Percentiles rank a stretch among this genome's conserved stretches.
Evolutionary conservation across 2,329 filamentous ascomycete genomes (phyloP).

Genomic region (Passalora sequoiae): DNA sequence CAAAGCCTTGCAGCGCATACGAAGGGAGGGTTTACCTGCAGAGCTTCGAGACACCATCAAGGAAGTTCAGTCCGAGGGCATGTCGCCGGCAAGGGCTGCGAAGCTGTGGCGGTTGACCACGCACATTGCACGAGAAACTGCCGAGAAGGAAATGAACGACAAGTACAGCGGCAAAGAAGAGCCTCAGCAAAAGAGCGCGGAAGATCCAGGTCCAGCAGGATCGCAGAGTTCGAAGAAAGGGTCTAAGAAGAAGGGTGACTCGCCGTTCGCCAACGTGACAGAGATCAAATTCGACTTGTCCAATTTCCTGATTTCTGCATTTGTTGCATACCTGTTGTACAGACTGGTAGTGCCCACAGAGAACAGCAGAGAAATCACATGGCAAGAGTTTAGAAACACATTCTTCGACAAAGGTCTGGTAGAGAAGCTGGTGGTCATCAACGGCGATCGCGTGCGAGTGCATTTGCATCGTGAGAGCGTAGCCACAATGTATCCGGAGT

Average conservation of each 20-base stretch:
- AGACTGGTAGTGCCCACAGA: conserved; percentile 62
- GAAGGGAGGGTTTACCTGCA: conserved; percentile 62
- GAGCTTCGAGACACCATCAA: conserved; percentile 63
- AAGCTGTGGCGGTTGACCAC: conserved; percentile 55
- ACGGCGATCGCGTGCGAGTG: conserved; percentile 72
- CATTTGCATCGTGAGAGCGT: conserved; percentile 72
- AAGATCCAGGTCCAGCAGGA: conserved; percentile 40
- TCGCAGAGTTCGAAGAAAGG: conserved; percentile 29
- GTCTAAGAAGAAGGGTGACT: conserved; percentile 38
- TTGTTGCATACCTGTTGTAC: conserved; percentile 60
- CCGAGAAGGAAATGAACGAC: conserved; percentile 37
- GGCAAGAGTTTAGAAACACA: conserved; percentile 90
- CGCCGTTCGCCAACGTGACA: conserved; percentile 35
- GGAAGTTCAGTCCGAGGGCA: conserved; percentile 47
- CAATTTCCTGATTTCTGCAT: conserved; percentile 52
- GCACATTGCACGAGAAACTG: conserved; percentile 51
- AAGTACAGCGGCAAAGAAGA: conserved; percentile 25
- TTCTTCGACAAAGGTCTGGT: conserved; percentile 96
- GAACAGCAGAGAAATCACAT: conserved; percentile 77
- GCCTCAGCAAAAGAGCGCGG: conserved; percentile 42
- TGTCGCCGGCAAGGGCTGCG: conserved; percentile 58
- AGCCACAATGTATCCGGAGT: conserved; percentile 68
- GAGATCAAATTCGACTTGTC: conserved; percentile 53
- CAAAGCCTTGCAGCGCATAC: conserved; percentile 57
- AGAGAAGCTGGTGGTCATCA: conserved; percentile 80